These are phyloP conservation scores for Ceratocystis eucalypticola DNA, from an alignment of 2,329 filamentous ascomycete genomes.

Conservation along the genomic window DNA sequence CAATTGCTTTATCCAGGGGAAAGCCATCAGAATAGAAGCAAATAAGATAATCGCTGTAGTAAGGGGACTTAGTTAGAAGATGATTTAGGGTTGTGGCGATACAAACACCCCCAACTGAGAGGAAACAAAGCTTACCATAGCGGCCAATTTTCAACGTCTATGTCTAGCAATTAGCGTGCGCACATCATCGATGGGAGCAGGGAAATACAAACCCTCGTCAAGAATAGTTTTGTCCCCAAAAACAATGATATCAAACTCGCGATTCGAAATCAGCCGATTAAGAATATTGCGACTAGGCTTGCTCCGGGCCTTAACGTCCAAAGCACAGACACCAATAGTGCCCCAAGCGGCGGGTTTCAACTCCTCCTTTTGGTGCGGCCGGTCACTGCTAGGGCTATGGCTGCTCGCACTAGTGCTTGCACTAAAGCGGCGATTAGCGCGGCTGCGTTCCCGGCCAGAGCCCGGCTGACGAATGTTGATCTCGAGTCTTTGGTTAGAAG, in stretches of 20 bases:
- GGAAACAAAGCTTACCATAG: slow-evolving; percentile 46
- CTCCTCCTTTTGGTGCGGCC: slow-evolving; percentile 47
- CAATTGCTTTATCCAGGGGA: slow-evolving; percentile 89
- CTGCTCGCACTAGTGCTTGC: slow-evolving; percentile 71
- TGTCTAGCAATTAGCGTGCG: slow-evolving; percentile 5
- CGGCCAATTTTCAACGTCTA: slow-evolving; percentile 87
- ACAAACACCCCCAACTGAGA: neutral
- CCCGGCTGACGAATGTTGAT: slow-evolving; percentile 32
- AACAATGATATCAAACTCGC: slow-evolving; percentile 91
- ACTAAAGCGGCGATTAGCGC: slow-evolving; percentile 62
- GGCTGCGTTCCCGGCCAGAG: slow-evolving; percentile 49
- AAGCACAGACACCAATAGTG: slow-evolving; percentile 81
- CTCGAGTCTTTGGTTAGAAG: slow-evolving; percentile 6
- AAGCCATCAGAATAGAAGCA: slow-evolving; percentile 98
- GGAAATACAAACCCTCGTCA: slow-evolving; percentile 53
- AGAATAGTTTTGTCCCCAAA: slow-evolving; percentile 98
- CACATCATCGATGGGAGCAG: neutral
- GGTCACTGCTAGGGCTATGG: slow-evolving; percentile 63
- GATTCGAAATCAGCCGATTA: slow-evolving; percentile 76
- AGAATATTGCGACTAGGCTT: slow-evolving; percentile 95
- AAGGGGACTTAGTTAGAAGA: neutral
- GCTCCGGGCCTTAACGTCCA: slow-evolving; percentile 91
- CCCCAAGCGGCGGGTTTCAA: slow-evolving; percentile 47
- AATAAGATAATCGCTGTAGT: slow-evolving; percentile 68
- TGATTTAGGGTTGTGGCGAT: neutral